These are phyloP conservation scores for Sophora flavescens DNA, from an alignment of 306 rosid genomes.

Conservation along the genomic window DNA sequence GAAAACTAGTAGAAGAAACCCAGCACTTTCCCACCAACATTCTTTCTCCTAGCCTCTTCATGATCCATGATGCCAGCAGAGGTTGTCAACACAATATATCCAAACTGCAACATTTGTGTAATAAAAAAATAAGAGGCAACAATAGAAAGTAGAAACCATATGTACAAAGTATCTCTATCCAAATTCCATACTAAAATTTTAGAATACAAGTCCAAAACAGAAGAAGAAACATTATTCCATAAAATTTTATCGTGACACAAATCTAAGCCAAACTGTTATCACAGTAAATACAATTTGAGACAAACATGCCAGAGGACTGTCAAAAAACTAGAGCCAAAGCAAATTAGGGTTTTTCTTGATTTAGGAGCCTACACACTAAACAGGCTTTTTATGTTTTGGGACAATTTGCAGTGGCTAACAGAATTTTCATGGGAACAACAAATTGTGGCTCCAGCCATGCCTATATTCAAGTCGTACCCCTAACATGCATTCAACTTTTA, in stretches of 20 bases:
- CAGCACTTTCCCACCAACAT: constrained; percentile 56
- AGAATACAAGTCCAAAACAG: not conserved
- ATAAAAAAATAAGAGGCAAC: not conserved
- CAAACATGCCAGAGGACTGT: not conserved
- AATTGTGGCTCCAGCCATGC: not conserved
- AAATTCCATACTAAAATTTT: not conserved
- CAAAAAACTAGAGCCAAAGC: not conserved
- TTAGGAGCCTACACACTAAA: not conserved
- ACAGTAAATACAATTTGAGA: not conserved
- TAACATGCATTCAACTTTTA: not conserved
- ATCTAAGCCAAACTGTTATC: not conserved
- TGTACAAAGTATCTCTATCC: not conserved
- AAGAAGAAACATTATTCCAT: constrained; percentile 12
- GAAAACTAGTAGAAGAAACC: constrained; percentile 52
- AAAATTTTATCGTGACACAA: not conserved
- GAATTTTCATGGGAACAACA: not conserved
- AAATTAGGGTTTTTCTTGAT: not conserved
- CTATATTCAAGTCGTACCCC: not conserved
- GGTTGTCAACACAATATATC: constrained; percentile 54
- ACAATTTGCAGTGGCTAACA: not conserved
- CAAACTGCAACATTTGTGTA: constrained; percentile 46
- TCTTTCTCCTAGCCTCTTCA: constrained; percentile 56
- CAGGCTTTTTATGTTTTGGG: not conserved
- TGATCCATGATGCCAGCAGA: constrained; percentile 59
- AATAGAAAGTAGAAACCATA: not conserved